Percentiles rank a stretch among this genome's conserved stretches.
phyloP scores from a whole-genome alignment of 2,329 filamentous ascomycete species.

The Pezicula carpinea region DNA sequence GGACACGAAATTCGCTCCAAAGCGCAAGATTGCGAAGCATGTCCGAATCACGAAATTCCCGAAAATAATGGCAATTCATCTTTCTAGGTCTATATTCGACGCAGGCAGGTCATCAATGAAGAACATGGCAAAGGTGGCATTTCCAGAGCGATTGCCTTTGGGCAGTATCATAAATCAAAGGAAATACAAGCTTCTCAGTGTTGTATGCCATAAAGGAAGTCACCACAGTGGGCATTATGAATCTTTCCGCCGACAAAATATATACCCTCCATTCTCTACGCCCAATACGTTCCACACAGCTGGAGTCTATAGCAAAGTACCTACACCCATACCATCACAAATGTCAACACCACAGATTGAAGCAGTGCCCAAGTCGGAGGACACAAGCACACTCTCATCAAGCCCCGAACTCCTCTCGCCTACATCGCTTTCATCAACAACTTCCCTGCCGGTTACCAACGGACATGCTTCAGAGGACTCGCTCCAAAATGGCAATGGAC shows the following conservation, averaged over 20 bases:
- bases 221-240: slow-evolving; percentile 98
- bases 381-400: slow-evolving; percentile 19
- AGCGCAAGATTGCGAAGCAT: slow-evolving; percentile 79
- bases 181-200: slow-evolving; percentile 77
- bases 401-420: slow-evolving; percentile 25
- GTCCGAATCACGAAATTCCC: slow-evolving; percentile 85
- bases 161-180: slow-evolving; percentile 74
- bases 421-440: slow-evolving; percentile 19
- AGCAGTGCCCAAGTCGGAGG: slow-evolving; percentile 28
- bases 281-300: slow-evolving; percentile 73
- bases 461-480: slow-evolving; percentile 9
- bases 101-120: slow-evolving; percentile 73
- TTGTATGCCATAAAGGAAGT: slow-evolving; percentile 92
- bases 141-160: slow-evolving; percentile 80
- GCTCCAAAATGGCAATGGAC: slow-evolving; percentile 4
- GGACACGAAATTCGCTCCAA: slow-evolving; percentile 68
- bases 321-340: slow-evolving; percentile 20
- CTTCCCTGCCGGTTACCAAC: slow-evolving; percentile 19
- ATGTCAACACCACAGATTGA: slow-evolving; percentile 28
- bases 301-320: slow-evolving; percentile 51
- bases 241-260: slow-evolving; percentile 82
- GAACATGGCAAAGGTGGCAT: slow-evolving; percentile 90
- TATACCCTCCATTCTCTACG: slow-evolving; percentile 76
- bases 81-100: slow-evolving; percentile 91
- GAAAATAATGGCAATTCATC: slow-evolving; percentile 83